These are phyloP conservation scores for Begonia loranthoides DNA, from an alignment of 306 rosid species.

Conservation along the genomic window DNA sequence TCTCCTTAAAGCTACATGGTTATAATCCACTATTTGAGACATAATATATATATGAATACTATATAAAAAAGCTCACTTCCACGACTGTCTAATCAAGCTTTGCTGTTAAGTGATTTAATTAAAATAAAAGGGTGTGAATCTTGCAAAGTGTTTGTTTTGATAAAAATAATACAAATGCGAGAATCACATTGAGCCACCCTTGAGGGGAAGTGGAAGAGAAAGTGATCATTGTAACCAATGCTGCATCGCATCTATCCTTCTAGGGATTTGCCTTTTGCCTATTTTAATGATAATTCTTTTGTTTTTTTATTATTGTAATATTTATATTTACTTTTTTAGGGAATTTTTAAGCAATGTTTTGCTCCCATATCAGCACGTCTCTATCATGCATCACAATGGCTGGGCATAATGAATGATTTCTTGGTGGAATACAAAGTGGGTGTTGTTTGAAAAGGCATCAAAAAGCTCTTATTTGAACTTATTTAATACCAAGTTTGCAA, in stretches of 20 bases:
- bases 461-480: constrained; percentile 50
- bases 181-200: neutral
- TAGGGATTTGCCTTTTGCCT: neutral
- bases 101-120: neutral
- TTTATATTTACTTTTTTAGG: constrained; percentile 1
- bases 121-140: neutral
- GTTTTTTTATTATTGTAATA: neutral
- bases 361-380: constrained; percentile 26
- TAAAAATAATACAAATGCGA: neutral
- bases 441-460: constrained; percentile 21
- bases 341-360: constrained; percentile 16
- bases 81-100: constrained; percentile 18
- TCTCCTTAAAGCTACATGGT: too few relatives aligned
- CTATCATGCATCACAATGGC: neutral
- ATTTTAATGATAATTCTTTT: neutral
- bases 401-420: constrained; percentile 28
- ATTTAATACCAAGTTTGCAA: constrained; percentile 28
- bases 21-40: too few relatives aligned
- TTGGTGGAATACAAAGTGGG: constrained; percentile 32
- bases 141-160: neutral
- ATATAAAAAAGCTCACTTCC: constrained; percentile 3
- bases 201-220: too few relatives aligned
- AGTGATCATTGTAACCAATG: too few relatives aligned
- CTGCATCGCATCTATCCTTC: neutral
- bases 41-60: neutral